Percentiles rank a stretch among this genome's conserved stretches.
Evolutionary conservation across 305 asterid genomes (phyloP).

Genomic region (Rubia occidens): DNA sequence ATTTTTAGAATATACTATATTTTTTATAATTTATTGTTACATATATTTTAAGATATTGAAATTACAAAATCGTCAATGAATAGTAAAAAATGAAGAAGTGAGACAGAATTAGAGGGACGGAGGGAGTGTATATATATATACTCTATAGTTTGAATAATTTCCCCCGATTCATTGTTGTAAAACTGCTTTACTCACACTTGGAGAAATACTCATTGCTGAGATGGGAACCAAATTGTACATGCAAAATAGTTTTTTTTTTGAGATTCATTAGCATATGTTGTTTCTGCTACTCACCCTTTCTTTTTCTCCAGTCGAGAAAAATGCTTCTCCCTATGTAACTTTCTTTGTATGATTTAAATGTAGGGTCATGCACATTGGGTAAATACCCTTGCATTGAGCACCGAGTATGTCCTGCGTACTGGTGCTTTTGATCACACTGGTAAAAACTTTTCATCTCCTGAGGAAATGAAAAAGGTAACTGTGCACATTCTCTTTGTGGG

Average conservation of each 20-base stretch:
- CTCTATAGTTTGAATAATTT: neutral
- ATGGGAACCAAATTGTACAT: neutral
- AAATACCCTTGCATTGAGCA: conserved; percentile 89
- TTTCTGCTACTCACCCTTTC: neutral
- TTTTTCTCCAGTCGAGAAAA: neutral
- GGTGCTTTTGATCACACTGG: conserved; percentile 90
- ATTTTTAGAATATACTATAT: too few species aligned
- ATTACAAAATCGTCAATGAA: too few species aligned
- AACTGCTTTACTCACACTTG: neutral
- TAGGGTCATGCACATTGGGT: conserved; percentile 99
- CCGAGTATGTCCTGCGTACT: conserved; percentile 88
- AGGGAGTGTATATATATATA: too few species aligned
- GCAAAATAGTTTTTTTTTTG: neutral
- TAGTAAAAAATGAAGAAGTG: too few species aligned
- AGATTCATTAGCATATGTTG: neutral
- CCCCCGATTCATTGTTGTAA: neutral
- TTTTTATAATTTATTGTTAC: too few species aligned
- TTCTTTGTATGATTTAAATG: conserved; percentile 12
- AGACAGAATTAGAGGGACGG: too few species aligned
- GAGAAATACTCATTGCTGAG: neutral
- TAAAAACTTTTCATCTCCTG: conserved; percentile 61
- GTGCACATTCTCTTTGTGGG: neutral
- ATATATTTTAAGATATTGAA: too few species aligned
- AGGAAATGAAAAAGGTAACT: conserved; percentile 83
- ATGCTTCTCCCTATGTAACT: neutral